Conservation (phyloP, 2,329 filamentous ascomycete species). For the Fusarium falciforme region DNA sequence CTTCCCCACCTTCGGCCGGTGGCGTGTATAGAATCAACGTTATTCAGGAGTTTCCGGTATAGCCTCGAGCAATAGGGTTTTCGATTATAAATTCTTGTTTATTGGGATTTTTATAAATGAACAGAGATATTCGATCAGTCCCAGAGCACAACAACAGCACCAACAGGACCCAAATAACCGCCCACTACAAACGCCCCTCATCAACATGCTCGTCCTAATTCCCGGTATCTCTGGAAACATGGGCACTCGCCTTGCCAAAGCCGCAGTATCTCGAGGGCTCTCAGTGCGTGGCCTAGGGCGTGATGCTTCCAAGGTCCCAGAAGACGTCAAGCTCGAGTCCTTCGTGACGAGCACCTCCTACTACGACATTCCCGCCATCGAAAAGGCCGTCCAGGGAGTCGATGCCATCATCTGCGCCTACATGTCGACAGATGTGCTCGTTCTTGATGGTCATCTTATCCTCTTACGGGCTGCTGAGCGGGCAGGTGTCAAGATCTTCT, state of each 20-base stretch:
- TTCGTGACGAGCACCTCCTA: background rate
- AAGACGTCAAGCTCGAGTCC: background rate
- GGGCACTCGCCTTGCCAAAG: background rate
- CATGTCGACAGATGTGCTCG: background rate
- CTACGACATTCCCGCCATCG: background rate
- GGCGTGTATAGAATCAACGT: background rate
- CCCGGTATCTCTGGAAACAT: background rate
- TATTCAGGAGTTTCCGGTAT: background rate
- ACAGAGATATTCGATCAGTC: background rate
- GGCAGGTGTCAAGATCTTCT: conserved; percentile 8
- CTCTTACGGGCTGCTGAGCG: conserved; percentile 15
- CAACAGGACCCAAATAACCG: background rate
- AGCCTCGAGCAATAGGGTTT: background rate
- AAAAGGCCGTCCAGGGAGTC: background rate
- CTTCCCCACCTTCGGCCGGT: background rate
- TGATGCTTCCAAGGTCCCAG: background rate
- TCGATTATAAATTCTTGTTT: background rate
- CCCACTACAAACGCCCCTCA: background rate
- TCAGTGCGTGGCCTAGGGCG: background rate
- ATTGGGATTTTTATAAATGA: background rate
- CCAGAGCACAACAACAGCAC: background rate
- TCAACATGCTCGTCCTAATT: background rate
- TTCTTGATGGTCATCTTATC: conserved; percentile 4
- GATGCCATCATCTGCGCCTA: background rate
- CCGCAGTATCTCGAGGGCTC: background rate